Percentiles rank a stretch among this genome's conserved stretches.
phyloP scores from a whole-genome alignment of 352 stramenopile genomes.

The Phytophthora meadii region DNA sequence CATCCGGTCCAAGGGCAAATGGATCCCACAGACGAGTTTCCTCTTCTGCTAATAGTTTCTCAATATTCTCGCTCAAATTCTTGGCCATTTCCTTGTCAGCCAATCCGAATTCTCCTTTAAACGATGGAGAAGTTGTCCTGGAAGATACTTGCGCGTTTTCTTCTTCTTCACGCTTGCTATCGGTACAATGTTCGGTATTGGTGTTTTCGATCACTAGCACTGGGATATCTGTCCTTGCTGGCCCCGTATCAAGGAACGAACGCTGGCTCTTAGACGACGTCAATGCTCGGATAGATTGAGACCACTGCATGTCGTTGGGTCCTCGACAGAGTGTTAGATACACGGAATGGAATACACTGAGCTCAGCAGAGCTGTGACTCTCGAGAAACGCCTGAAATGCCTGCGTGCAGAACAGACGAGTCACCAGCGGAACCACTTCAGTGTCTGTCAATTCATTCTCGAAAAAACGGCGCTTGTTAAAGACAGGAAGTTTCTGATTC shows the following conservation, averaged over 20 bases:
- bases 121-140: neutral
- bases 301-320: conserved; percentile 62
- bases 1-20: conserved; percentile 34
- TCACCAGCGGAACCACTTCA: conserved; percentile 74
- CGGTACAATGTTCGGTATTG: neutral
- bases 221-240: conserved; percentile 30
- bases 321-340: conserved; percentile 67
- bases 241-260: conserved; percentile 24
- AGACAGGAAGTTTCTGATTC: conserved; percentile 87
- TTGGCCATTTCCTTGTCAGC: conserved; percentile 12
- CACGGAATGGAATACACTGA: conserved; percentile 82
- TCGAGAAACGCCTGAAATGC: conserved; percentile 85
- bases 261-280: conserved; percentile 34
- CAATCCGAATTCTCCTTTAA: neutral
- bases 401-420: conserved; percentile 74
- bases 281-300: conserved; percentile 41
- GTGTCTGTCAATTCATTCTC: conserved; percentile 59
- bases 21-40: conserved; percentile 16
- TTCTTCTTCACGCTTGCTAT: neutral
- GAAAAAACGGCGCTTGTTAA: conserved; percentile 88
- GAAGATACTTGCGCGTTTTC: neutral
- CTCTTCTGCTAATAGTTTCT: conserved; percentile 39
- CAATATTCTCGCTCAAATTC: conserved; percentile 41
- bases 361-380: conserved; percentile 69
- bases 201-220: conserved; percentile 24